These are phyloP conservation scores for Alternaria tenuissima DNA, from an alignment of 2,329 filamentous ascomycete genomes.

Conservation along the genomic window DNA sequence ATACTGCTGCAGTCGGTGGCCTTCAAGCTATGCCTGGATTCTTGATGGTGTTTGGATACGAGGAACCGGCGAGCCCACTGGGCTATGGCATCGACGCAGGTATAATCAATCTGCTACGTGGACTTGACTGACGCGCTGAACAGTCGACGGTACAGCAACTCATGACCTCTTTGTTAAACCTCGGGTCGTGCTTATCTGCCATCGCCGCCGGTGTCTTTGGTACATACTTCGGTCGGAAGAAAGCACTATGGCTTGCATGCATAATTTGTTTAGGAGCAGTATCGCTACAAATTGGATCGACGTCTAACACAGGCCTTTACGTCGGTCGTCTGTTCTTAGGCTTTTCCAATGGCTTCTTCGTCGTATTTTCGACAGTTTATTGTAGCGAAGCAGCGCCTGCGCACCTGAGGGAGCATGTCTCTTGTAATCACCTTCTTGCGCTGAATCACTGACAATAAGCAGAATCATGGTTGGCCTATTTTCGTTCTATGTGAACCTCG, in stretches of 20 bases:
- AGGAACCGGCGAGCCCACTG: conserved; percentile 46
- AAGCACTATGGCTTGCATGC: conserved; percentile 59
- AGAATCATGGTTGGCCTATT: conserved; percentile 57
- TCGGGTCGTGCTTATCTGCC: conserved; percentile 61
- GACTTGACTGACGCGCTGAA: neutral
- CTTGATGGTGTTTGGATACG: conserved; percentile 60
- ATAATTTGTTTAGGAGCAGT: conserved; percentile 54
- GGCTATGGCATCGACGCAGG: conserved; percentile 56
- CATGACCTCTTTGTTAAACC: conserved; percentile 61
- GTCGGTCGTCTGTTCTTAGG: conserved; percentile 54
- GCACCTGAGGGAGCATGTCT: conserved; percentile 40
- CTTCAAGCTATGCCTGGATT: conserved; percentile 56
- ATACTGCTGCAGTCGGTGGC: conserved; percentile 57
- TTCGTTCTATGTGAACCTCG: conserved; percentile 60
- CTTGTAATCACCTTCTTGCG: neutral
- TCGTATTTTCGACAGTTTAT: conserved; percentile 63
- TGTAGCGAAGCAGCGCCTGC: conserved; percentile 53
- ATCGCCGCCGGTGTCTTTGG: conserved; percentile 59
- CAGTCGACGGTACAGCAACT: conserved; percentile 62
- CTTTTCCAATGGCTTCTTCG: conserved; percentile 55
- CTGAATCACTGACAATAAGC: conserved; percentile 39
- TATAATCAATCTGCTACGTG: neutral
- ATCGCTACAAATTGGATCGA: conserved; percentile 31
- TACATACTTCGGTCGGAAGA: conserved; percentile 57
- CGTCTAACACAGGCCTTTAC: conserved; percentile 43